These are phyloP conservation scores for Neonectria faginata DNA, from an alignment of 2,329 filamentous ascomycete genomes.

Conservation along the genomic window DNA sequence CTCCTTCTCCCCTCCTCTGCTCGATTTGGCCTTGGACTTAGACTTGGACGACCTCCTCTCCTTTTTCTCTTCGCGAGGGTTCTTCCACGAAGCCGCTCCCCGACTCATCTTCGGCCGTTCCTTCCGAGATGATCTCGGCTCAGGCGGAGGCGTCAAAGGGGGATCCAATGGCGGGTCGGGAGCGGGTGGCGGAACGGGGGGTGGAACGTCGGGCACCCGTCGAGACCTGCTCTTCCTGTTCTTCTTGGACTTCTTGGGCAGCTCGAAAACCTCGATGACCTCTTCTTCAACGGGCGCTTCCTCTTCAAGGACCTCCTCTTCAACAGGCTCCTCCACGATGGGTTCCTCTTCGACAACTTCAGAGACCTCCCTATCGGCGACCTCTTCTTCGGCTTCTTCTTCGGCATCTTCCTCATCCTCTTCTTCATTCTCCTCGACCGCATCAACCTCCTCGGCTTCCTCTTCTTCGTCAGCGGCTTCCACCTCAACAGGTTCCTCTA, in stretches of 20 bases:
- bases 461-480: slow-evolving; percentile 25
- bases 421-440: slow-evolving; percentile 39
- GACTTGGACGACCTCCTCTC: slow-evolving; percentile 69
- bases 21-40: slow-evolving; percentile 69
- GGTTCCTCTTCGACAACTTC: slow-evolving; percentile 42
- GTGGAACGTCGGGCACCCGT: slow-evolving; percentile 51
- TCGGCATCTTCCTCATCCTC: slow-evolving; percentile 29
- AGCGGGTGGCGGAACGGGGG: slow-evolving; percentile 47
- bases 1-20: slow-evolving; percentile 71
- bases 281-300: slow-evolving; percentile 43
- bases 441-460: slow-evolving; percentile 29
- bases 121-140: slow-evolving; percentile 73
- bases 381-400: slow-evolving; percentile 27
- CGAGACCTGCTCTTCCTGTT: slow-evolving; percentile 56
- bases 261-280: slow-evolving; percentile 63
- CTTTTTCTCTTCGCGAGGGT: slow-evolving; percentile 58
- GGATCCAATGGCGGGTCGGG: slow-evolving; percentile 55
- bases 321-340: slow-evolving; percentile 15
- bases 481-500: slow-evolving; percentile 25
- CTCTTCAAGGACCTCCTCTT: slow-evolving; percentile 32
- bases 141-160: slow-evolving; percentile 61
- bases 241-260: slow-evolving; percentile 59
- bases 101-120: slow-evolving; percentile 83
- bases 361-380: slow-evolving; percentile 48
- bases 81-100: slow-evolving; percentile 78